phyloP scores from a whole-genome alignment of 1,284 basidiomycete species.

The Rhodotorula sp. region DNA sequence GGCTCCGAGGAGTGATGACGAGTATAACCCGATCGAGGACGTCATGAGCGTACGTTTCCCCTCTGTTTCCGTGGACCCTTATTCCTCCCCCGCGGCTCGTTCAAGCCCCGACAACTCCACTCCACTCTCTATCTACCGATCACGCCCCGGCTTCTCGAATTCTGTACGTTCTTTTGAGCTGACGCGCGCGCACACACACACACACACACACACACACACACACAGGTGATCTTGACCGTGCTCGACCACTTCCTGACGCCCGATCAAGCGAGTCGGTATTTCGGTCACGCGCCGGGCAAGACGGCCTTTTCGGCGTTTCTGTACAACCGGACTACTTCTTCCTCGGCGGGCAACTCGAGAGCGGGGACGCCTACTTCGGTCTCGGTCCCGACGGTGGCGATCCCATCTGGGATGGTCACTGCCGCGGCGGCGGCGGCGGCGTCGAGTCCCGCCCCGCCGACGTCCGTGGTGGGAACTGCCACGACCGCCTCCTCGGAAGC shows the following conservation, averaged over 20 bases:
- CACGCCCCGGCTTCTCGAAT: slow-evolving; percentile 3
- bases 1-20: slow-evolving; percentile 48
- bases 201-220: slow-evolving; percentile 3
- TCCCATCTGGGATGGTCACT: background rate
- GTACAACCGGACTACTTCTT: slow-evolving; percentile 23
- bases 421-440: background rate
- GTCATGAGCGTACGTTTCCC: slow-evolving; percentile 42
- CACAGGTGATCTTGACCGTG: slow-evolving; percentile 48
- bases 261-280: slow-evolving; percentile 32
- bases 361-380: background rate
- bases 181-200: no score
- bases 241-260: slow-evolving; percentile 40
- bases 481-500: background rate
- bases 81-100: no score
- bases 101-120: no score
- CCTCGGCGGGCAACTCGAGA: slow-evolving; percentile 41
- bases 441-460: background rate
- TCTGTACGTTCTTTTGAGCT: background rate
- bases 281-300: slow-evolving; percentile 41
- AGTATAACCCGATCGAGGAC: slow-evolving; percentile 53
- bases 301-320: slow-evolving; percentile 38
- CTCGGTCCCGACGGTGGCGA: background rate
- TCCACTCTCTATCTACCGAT: no score
- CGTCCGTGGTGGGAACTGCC: no score
- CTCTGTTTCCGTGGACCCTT: no score